phyloP scores from a whole-genome alignment of 2,329 filamentous ascomycete genomes.

The Colletotrichum magnum region DNA sequence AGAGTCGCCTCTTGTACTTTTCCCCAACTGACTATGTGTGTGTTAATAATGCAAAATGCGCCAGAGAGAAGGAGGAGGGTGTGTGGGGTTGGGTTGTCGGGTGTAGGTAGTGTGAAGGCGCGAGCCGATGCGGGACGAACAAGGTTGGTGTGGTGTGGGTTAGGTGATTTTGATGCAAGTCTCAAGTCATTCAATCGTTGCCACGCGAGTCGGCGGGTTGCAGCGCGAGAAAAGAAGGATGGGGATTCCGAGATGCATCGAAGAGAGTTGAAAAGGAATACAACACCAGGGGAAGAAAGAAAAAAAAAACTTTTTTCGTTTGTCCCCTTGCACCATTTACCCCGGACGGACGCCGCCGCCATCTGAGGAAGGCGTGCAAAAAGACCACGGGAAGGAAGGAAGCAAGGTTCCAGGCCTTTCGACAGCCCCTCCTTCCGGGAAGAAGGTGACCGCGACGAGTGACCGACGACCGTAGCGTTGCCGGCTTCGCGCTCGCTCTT shows the following conservation, averaged over 20 bases:
- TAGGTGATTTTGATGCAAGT: constrained; percentile 34
- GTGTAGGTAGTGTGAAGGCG: neutral
- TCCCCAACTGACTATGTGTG: constrained; percentile 1
- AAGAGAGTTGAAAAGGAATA: no score
- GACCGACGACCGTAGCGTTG: no score
- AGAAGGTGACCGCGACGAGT: neutral
- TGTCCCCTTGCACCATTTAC: constrained; percentile 6
- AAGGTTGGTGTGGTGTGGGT: constrained; percentile 27
- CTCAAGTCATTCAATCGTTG: constrained; percentile 24
- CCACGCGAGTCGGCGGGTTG: neutral
- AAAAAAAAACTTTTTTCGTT: constrained; percentile 9
- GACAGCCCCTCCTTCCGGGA: constrained; percentile 6
- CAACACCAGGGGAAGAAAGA: no score
- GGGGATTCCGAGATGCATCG: no score
- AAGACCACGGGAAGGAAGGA: neutral
- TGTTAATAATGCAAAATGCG: neutral
- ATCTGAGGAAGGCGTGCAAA: constrained; percentile 9
- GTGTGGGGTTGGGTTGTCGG: constrained; percentile 3
- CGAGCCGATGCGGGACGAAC: neutral
- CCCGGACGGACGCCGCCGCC: constrained; percentile 9
- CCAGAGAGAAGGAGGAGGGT: constrained; percentile 6
- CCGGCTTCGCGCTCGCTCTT: neutral
- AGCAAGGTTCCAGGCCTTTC: constrained; percentile 25
- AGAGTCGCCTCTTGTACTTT: constrained; percentile 18
- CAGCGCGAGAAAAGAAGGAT: neutral